Base-by-base conservation (phyloP, 2,329 filamentous ascomycete species). In the Trichoderma brevicompactum region DNA sequence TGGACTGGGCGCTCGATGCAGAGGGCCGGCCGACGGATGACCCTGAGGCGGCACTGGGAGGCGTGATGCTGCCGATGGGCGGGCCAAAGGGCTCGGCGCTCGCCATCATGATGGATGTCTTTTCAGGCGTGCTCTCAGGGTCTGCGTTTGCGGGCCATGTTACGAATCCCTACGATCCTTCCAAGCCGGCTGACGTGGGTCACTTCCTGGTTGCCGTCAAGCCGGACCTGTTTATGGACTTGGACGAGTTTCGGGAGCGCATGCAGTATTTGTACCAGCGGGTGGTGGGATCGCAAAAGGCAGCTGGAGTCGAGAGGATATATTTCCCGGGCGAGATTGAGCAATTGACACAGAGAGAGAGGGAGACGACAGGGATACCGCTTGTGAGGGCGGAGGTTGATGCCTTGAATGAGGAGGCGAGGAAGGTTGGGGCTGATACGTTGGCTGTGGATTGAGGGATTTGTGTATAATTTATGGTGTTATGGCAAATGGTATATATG, bases 71-170 rank as follows among this genome's bases (percentile, higher is more conserved):
- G 19, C 91, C 92, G 0, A 93, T 95, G 89, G 91, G 91, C 2
- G 92, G 92, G 0, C 91, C 92, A 0, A 95, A 95, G 75, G 92
- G 92, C 0, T 91, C 89, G 2, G 92, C 85, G 0, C 75, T 95
- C 46, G 81, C 90, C 0, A 86, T 95, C 64, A 94, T 93, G 90
- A 95, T 95, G 92, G 91, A 95, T 73, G 89, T 96, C 2, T 94
- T 95, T 73, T 93, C 90, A 0, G 92, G 91, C 0, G 89, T 91
- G 0, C 72, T 95, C 0, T 92, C 90, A 0, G 92, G 91, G 0
- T 89, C 88, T 38, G 91, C 91, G 0, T 95, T 92, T 76, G 92
- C 90, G 0, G 91, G 91, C 0, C 82, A 90, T 71, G 92, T 95
- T 17, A 90, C 88, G 0, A 86, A 86, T 17, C 92, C 92, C 0